Base-by-base conservation (phyloP, 345 rosid genomes). In the Eucalyptus polybractea region DNA sequence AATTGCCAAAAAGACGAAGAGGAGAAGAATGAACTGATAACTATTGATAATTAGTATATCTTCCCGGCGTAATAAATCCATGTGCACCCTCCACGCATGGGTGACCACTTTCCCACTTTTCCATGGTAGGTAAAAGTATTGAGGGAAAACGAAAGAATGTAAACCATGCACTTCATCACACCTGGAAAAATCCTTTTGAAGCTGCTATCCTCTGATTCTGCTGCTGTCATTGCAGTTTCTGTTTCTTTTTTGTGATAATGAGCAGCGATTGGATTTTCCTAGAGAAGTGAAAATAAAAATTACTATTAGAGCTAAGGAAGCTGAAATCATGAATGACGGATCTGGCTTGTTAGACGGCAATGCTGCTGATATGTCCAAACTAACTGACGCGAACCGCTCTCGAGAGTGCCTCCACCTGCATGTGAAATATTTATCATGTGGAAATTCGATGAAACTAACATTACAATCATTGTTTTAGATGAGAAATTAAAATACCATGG, bases 341-440 rank as follows among this genome's bases (percentile, higher is more conserved):
- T 91, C 92, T 51, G 94, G 89, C 89, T 89, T 93, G 88, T 88
- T 88, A 87, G 54, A 58, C 9, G 89, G 86, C 80, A 89, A 87
- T 31, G 91, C 83, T 54, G 89, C 53, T 86, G 95, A 88, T 42
- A 93, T 87, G 81, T 72, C 91, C 88, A 93, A 50, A 62, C 92
- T 91, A 83, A 93, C 72, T 16, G 98, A 93, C 62, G 98, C 97
- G 88, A 96, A 96, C 91, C 95, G 89, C 58, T 95, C 94, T 89
- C 89, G 87, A 54, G 98, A 92, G 69, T 91, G 90, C 89, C 90
- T 93, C 89, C 69, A 89, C 92, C 98, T 95, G 96, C 91, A 87
- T 72, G 83, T 13, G 29, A 21, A 44, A 14, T 51, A 89, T 7
- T 51, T n/a, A 56, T 44, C 88, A 37, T 24, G 49, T 16, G 24